Base-by-base conservation (phyloP, 2,329 filamentous ascomycete genomes). In the Cryphonectria carpinicola region DNA sequence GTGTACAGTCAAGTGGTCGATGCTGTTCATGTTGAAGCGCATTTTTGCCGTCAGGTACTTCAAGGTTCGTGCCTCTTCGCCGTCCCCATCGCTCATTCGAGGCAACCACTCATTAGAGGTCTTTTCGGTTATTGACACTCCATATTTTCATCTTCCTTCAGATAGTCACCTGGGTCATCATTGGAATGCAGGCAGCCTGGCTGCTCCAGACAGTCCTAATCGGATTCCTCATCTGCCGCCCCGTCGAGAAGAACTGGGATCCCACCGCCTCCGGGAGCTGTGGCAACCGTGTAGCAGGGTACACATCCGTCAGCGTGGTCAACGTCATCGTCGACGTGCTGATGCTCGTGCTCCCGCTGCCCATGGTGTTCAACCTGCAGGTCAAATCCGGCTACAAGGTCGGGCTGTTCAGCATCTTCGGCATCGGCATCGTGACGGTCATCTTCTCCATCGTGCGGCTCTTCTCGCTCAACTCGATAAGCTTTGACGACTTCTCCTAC, bases 261-360 rank as follows among this genome's bases (percentile, higher is more conserved):
- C 74, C 74, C 3, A 72, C 75, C 5, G 74, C 77, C 37, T 54
- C 66, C 35, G 78, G 80, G 28, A 77, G 76, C 2, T 83, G 82
- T 66, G 80, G 80, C 60, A 77, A 81, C 69, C 76, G 80, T 62
- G 76, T 79, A 46, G 76, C 77, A 5, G 78, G 79, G n/a, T 82
- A 81, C 67, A 80, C 82, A 61, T 79, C 78, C 52, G 80, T 81
- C 65, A 80, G 80, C 11, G 78, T 78, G 1, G 80, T 81, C 70
- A 83, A 82, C 70, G 80, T 82, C 61, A 71, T 80, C 19, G 79
- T 79, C 28, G 82, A 83, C 71, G 68, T 82, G 13, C 73, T 80
- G 46, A 80, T 83, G 67, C 74, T 83, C 58, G 49, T 78, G 14
- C 75, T 83, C 41, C 81, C 82, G 8, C 74, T 83, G 2, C 78